A percentile compares a stretch with the other conserved stretches of the same genome.
Evolutionary conservation across 768 basidiomycete genomes (phyloP).

Genomic region (Candolleomyces aberdarensis): DNA sequence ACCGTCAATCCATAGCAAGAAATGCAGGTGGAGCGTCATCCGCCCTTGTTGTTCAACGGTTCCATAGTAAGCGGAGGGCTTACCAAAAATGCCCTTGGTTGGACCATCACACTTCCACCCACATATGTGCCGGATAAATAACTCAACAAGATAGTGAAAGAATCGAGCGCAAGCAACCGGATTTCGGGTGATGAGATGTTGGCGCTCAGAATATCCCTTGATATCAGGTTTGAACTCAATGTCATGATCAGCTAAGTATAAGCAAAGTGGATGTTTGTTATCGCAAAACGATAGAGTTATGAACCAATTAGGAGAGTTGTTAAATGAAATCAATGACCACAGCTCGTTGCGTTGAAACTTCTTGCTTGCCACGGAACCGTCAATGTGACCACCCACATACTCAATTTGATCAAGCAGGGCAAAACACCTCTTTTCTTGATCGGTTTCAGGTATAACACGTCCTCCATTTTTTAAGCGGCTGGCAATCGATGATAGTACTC

Average conservation of each 20-base stretch:
- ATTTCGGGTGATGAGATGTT: neutral
- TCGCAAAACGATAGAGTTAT: constrained; percentile 31
- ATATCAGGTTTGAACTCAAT: constrained; percentile 17
- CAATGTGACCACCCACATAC: constrained; percentile 27
- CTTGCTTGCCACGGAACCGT: constrained; percentile 25
- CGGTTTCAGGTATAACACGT: constrained; percentile 20
- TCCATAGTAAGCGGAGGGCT: too few species aligned
- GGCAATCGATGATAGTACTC: constrained; percentile 16
- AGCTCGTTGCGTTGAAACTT: constrained; percentile 28
- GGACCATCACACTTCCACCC: constrained; percentile 13
- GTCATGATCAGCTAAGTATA: constrained; percentile 29
- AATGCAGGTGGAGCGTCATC: constrained; percentile 4
- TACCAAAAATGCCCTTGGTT: constrained; percentile 7
- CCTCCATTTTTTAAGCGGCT: constrained; percentile 21
- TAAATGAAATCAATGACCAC: constrained; percentile 22
- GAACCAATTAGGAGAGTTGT: constrained; percentile 31
- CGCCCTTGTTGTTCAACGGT: constrained; percentile 9
- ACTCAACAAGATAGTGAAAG: neutral
- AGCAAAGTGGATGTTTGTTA: constrained; percentile 25
- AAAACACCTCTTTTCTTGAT: constrained; percentile 33
- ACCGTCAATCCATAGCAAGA: neutral
- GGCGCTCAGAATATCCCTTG: neutral
- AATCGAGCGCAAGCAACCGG: neutral
- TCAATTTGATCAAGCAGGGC: constrained; percentile 31
- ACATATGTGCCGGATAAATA: constrained; percentile 18